Base-by-base conservation (phyloP, 768 basidiomycete species). In the Zangia roseola region DNA sequence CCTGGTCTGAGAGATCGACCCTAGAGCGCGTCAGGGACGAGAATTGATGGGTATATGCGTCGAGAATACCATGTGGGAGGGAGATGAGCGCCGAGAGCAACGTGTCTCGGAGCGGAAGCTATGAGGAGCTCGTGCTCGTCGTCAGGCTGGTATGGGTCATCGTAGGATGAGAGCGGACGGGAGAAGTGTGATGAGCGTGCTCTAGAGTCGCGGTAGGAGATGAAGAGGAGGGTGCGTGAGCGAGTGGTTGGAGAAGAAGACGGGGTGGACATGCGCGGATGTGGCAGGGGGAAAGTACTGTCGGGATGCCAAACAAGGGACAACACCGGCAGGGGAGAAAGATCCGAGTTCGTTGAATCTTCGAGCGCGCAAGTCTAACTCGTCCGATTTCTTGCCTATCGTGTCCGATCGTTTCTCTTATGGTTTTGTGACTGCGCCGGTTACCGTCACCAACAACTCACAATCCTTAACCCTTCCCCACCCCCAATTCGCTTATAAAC, bases 1-100 rank as follows among this genome's bases (percentile, higher is more conserved):
- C 91, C 69, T 91, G 85, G 67, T 94, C 93, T 25, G 92, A 85
- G 49, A 86, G 74, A 71, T 97, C 94, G 46, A 97, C 91, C 94
- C 94, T 94, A 61, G 30, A 39, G 42, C 45, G 53, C 46, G 52
- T 57, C 43, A 58, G 55, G 42, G 21, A 46, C 43, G 55, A 54
- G 53, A 46, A 34, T 61, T 12, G 2, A 2, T 7, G 23, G n/a
- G 20, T 24, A n/a, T 13, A 23, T 3, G 20, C 28, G 40, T 46
- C 30, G 6, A 20, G 36, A 63, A 56, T 57, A 94, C 94, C 94
- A 97, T 78, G 81, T 82, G 25, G 94, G 94, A 59, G 94, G 94
- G 6, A 94, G 73, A 24, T 74, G 70, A 43, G 75, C 68, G 56
- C 83, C 75, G 34, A 86, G 62, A 56, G 83, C 68, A 54, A 84